Evolutionary conservation across 2,329 filamentous ascomycete species (phyloP).

Genomic region (Cylindrodendrum hubeiense): DNA sequence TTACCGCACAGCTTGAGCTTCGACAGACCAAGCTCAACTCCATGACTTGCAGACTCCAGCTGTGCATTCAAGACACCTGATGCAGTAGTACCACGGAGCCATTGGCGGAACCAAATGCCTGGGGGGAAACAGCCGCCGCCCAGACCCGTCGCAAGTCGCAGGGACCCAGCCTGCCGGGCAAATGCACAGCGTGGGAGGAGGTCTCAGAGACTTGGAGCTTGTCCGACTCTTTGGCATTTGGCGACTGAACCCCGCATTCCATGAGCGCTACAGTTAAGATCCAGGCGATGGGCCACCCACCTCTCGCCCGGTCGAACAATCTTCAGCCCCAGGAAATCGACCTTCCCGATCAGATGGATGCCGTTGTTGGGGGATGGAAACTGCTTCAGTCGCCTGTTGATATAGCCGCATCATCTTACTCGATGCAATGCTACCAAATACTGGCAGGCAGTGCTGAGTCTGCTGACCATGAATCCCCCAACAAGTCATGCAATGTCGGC

Average conservation of each 20-base stretch:
- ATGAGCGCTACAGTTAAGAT: not conserved
- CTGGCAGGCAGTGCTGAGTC: too few relatives aligned
- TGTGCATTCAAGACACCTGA: not conserved
- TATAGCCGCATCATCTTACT: too few relatives aligned
- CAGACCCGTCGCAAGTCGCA: not conserved
- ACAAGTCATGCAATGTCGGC: too few relatives aligned
- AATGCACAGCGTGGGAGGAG: too few relatives aligned
- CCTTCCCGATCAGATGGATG: too few relatives aligned
- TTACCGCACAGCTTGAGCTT: not conserved
- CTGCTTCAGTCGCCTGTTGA: too few relatives aligned
- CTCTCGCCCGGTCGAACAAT: not conserved
- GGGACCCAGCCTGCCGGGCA: not conserved
- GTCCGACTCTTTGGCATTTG: not conserved
- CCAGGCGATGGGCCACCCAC: not conserved
- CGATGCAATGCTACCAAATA: too few relatives aligned
- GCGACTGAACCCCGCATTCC: not conserved
- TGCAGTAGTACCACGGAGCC: not conserved
- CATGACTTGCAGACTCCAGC: not conserved
- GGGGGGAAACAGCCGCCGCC: not conserved
- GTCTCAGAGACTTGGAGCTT: not conserved
- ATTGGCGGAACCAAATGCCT: not conserved
- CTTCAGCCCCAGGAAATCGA: too few relatives aligned
- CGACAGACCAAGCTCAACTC: not conserved
- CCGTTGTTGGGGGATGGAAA: too few relatives aligned
- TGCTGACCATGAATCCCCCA: too few relatives aligned